phyloP scores from a whole-genome alignment of 1,284 basidiomycete genomes.

The Ceratobasidium sp. region DNA sequence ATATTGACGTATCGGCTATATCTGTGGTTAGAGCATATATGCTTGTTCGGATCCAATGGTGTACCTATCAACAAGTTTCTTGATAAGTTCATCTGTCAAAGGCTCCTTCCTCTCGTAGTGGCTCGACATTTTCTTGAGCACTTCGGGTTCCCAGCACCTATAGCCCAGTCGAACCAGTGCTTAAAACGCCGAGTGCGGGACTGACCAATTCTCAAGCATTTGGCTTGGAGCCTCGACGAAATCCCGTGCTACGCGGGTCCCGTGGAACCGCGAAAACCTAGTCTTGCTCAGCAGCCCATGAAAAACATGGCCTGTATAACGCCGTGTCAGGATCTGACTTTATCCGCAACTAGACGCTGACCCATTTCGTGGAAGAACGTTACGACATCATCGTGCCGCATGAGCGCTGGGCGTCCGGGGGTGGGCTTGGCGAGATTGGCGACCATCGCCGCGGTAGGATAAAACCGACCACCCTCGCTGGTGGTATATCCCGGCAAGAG shows the following conservation, averaged over 20 bases:
- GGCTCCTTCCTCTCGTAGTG: conserved; percentile 77
- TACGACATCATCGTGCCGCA: conserved; percentile 72
- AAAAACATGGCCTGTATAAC: conserved; percentile 90
- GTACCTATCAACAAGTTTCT: conserved; percentile 79
- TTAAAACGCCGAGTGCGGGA: too few species aligned
- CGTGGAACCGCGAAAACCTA: conserved; percentile 77
- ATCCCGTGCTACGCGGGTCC: conserved; percentile 78
- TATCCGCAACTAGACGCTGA: conserved; percentile 2
- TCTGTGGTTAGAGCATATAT: too few species aligned
- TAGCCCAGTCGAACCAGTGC: too few species aligned
- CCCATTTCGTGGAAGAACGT: conserved; percentile 51
- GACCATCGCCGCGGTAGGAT: conserved; percentile 81
- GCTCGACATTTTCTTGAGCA: conserved; percentile 75
- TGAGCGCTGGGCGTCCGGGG: conserved; percentile 76
- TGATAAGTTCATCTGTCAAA: conserved; percentile 75
- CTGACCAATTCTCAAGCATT: conserved; percentile 88
- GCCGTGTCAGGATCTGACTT: conserved; percentile 60
- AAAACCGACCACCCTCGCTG: conserved; percentile 64
- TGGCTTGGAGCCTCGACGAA: conserved; percentile 88
- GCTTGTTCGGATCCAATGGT: too few species aligned
- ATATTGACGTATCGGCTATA: conserved; percentile 77
- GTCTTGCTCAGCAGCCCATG: conserved; percentile 78
- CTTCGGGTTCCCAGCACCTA: conserved; percentile 81
- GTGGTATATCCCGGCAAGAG: conserved; percentile 66
- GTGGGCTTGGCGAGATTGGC: conserved; percentile 86